Conservation (phyloP, 805 yeast genomes). For the Candida saitoana region DNA sequence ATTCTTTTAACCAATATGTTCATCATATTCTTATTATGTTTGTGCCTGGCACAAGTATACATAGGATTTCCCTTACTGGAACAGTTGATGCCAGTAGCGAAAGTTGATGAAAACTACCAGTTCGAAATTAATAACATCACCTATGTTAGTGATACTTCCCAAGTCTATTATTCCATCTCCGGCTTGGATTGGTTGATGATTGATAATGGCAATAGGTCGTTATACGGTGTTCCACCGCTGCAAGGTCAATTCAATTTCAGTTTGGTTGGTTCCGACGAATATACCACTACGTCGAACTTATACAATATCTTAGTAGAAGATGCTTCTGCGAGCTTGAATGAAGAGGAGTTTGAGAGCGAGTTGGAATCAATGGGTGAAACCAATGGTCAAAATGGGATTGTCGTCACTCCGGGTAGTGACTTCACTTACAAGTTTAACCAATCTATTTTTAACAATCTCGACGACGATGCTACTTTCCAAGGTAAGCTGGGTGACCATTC, state of each 20-base stretch:
- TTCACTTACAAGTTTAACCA: constrained; percentile 64
- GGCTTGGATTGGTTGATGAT: constrained; percentile 82
- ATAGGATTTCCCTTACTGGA: constrained; percentile 73
- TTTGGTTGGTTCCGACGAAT: constrained; percentile 69
- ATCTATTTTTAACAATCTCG: constrained; percentile 65
- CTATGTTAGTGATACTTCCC: constrained; percentile 37
- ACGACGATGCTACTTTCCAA: constrained; percentile 84
- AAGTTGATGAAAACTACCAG: constrained; percentile 55
- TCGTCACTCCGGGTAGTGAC: constrained; percentile 62
- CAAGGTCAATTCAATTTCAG: constrained; percentile 33
- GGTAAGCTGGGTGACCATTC: constrained; percentile 80
- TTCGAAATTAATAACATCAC: constrained; percentile 73
- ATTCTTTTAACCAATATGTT: constrained; percentile 5
- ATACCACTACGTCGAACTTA: constrained; percentile 37
- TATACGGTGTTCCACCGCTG: constrained; percentile 63
- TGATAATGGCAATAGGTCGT: constrained; percentile 54
- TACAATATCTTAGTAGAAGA: constrained; percentile 55
- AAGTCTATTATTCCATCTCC: constrained; percentile 52
- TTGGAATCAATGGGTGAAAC: constrained; percentile 54
- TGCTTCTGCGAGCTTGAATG: constrained; percentile 46
- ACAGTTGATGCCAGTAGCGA: constrained; percentile 87
- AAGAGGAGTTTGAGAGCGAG: neutral
- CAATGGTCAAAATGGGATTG: constrained; percentile 71
- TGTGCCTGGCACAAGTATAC: constrained; percentile 39
- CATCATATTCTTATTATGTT: constrained; percentile 6